Conservation (phyloP, 1,284 basidiomycete species). For the Ustilago trichophora region DNA sequence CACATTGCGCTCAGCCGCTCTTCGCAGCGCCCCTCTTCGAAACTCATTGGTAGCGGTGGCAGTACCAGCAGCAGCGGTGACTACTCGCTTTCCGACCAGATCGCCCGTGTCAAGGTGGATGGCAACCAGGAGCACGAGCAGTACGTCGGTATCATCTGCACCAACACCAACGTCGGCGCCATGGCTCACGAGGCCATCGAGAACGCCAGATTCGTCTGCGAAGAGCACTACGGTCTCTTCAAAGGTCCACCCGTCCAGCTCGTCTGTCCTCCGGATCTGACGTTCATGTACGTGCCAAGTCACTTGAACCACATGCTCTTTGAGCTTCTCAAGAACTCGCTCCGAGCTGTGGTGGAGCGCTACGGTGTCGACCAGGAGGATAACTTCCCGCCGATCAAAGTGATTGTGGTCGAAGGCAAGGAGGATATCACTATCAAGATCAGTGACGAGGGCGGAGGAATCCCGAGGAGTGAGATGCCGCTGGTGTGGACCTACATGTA, state of each 20-base stretch:
- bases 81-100: constrained; percentile 37
- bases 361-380: constrained; percentile 85
- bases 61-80: constrained; percentile 18
- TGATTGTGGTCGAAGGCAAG: constrained; percentile 84
- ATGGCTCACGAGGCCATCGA: constrained; percentile 89
- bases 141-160: constrained; percentile 99
- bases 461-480: constrained; percentile 86
- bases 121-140: constrained; percentile 69
- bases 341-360: constrained; percentile 94
- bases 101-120: constrained; percentile 28
- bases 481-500: constrained; percentile 99
- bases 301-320: constrained; percentile 90
- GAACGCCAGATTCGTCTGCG: constrained; percentile 96
- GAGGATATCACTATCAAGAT: constrained; percentile 99
- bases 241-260: constrained; percentile 95
- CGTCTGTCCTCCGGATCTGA: constrained; percentile 86
- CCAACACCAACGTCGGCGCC: constrained; percentile 73
- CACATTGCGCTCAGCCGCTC: constrained; percentile 64
- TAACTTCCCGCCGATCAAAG: constrained; percentile 90
- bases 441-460: constrained; percentile 93
- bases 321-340: constrained; percentile 97
- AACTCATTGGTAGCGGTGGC: constrained; percentile 31
- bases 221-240: constrained; percentile 90
- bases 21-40: constrained; percentile 38
- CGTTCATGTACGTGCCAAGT: constrained; percentile 95